Evolutionary conservation across 805 yeast genomes (phyloP).

Genomic region (Starmerella tilneyi): DNA sequence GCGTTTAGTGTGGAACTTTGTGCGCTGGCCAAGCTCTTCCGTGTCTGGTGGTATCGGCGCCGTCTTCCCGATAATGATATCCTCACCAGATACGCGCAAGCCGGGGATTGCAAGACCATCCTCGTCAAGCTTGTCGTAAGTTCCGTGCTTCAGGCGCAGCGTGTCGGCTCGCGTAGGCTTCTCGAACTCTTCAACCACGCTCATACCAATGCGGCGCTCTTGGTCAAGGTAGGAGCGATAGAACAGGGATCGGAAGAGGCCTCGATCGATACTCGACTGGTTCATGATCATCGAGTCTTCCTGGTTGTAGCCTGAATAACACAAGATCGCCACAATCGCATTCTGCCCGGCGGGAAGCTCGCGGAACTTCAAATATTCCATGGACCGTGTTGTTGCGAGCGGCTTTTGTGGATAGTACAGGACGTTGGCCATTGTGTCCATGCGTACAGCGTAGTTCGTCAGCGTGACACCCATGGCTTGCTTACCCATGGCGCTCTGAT

Average conservation of each 20-base stretch:
- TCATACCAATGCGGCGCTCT: constrained; percentile 97
- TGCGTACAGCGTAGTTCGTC: constrained; percentile 89
- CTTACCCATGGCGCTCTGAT: constrained; percentile 99
- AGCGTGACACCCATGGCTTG: constrained; percentile 99
- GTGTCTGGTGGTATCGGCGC: constrained; percentile 99
- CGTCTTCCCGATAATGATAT: constrained; percentile 95
- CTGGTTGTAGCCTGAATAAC: constrained; percentile 97
- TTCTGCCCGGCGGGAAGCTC: constrained; percentile 99
- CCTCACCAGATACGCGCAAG: constrained; percentile 97
- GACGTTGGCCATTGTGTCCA: constrained; percentile 99
- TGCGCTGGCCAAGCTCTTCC: constrained; percentile 96
- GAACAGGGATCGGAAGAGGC: constrained; percentile 87
- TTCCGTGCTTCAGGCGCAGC: constrained; percentile 90
- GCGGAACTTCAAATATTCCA: constrained; percentile 95
- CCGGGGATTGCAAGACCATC: constrained; percentile 98
- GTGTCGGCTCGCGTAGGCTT: constrained; percentile 94
- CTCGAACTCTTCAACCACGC: constrained; percentile 94
- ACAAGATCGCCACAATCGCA: constrained; percentile 94
- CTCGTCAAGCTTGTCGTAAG: constrained; percentile 94
- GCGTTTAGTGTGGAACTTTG: constrained; percentile 95
- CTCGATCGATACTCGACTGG: constrained; percentile 94
- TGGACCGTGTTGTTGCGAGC: constrained; percentile 91
- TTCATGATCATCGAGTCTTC: constrained; percentile 99
- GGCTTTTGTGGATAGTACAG: constrained; percentile 97
- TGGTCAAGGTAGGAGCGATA: constrained; percentile 98